These are phyloP conservation scores for Suillus hirtellus DNA, from an alignment of 768 basidiomycete genomes.

Conservation along the genomic window DNA sequence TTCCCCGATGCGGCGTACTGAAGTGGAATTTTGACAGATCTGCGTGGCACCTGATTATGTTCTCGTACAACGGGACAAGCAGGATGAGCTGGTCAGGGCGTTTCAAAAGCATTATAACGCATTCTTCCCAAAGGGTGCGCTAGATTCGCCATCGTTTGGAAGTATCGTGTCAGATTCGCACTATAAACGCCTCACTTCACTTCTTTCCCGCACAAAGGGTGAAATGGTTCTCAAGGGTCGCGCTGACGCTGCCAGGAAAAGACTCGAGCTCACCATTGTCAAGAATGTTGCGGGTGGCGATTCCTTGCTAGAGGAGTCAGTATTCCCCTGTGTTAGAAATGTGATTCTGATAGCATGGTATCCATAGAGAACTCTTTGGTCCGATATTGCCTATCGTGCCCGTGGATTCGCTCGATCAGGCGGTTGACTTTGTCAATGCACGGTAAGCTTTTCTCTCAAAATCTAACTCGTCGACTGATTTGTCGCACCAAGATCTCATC, in stretches of 20 bases:
- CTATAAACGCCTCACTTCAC: constrained; percentile 50
- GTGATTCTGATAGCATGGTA: background rate
- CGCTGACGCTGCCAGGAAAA: constrained; percentile 38
- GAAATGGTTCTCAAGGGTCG: constrained; percentile 44
- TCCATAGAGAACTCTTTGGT: constrained; percentile 67
- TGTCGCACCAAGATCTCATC: constrained; percentile 44
- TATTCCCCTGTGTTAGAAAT: constrained; percentile 1
- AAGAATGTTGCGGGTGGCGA: constrained; percentile 55
- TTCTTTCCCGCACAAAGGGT: constrained; percentile 58
- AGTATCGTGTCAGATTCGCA: constrained; percentile 57
- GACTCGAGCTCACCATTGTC: constrained; percentile 63
- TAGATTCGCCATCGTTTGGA: constrained; percentile 43
- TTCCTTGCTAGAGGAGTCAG: constrained; percentile 60
- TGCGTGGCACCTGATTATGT: constrained; percentile 48
- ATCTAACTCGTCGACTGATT: constrained; percentile 1
- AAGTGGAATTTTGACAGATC: constrained; percentile 25
- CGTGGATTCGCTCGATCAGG: constrained; percentile 55
- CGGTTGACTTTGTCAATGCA: constrained; percentile 52
- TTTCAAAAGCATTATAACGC: constrained; percentile 42
- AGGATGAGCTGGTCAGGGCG: constrained; percentile 48
- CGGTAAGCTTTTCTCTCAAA: constrained; percentile 38
- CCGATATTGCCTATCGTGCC: constrained; percentile 66
- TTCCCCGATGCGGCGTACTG: background rate
- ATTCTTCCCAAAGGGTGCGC: constrained; percentile 57
- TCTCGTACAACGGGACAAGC: constrained; percentile 40